phyloP scores from a whole-genome alignment of 805 yeast species.

The Yamadazyma nakazawae region DNA sequence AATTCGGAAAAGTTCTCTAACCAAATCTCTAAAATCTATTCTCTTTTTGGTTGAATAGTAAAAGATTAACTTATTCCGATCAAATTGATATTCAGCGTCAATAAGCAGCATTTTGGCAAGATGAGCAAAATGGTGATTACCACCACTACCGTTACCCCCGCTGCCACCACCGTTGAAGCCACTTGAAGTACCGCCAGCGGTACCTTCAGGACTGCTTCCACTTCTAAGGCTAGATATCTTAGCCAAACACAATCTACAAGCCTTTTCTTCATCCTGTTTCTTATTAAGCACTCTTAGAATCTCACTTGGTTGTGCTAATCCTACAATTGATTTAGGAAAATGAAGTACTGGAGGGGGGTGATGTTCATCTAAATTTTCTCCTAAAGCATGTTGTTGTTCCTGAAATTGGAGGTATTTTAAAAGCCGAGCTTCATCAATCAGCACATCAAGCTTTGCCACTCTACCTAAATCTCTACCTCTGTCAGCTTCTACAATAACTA shows the following conservation, averaged over 20 bases:
- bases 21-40: conserved; percentile 50
- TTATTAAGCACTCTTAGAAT: conserved; percentile 56
- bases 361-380: conserved; percentile 18
- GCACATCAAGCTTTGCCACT: conserved; percentile 54
- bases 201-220: neutral
- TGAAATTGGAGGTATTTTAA: conserved; percentile 63
- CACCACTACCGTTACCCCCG: neutral
- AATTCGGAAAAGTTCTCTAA: conserved; percentile 43
- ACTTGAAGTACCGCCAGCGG: neutral
- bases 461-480: conserved; percentile 76
- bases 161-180: neutral
- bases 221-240: conserved; percentile 44
- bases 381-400: conserved; percentile 67
- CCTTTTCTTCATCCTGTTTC: conserved; percentile 65
- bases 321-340: conserved; percentile 64
- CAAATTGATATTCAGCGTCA: conserved; percentile 80
- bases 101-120: conserved; percentile 53
- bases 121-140: conserved; percentile 9
- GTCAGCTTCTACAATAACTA: conserved; percentile 82
- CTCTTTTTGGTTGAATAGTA: conserved; percentile 60
- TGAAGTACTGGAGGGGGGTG: conserved; percentile 47
- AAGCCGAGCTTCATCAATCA: conserved; percentile 63
- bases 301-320: conserved; percentile 62
- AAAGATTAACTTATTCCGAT: conserved; percentile 71
- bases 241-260: conserved; percentile 57